These are phyloP conservation scores for Apiotrichum gamsii DNA, from an alignment of 1,284 basidiomycete genomes.

Conservation along the genomic window DNA sequence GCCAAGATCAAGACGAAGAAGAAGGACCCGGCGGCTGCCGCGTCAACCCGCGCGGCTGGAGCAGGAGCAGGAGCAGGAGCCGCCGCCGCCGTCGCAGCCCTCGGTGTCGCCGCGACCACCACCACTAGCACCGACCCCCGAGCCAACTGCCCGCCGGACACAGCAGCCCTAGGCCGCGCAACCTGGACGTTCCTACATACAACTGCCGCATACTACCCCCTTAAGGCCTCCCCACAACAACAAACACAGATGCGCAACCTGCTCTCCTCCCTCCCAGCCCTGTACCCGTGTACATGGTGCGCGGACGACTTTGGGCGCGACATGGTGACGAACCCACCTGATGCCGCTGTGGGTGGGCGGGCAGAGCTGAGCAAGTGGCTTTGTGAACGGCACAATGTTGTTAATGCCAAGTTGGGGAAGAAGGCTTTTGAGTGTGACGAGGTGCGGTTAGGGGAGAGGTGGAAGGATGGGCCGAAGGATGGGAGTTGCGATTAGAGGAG, in stretches of 20 bases:
- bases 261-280: conserved; percentile 63
- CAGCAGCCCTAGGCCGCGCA: conserved; percentile 74
- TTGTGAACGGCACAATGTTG: conserved; percentile 84
- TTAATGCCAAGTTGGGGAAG: conserved; percentile 81
- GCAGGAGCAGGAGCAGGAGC: conserved; percentile 46
- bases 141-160: conserved; percentile 75
- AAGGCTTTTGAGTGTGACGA: conserved; percentile 66
- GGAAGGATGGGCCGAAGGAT: conserved; percentile 83
- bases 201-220: conserved; percentile 88
- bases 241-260: conserved; percentile 74
- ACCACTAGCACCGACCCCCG: too few relatives aligned
- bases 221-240: conserved; percentile 61
- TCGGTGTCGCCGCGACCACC: too few relatives aligned
- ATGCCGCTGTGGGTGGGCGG: conserved; percentile 65
- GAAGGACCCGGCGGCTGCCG: conserved; percentile 17
- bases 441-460: conserved; percentile 66
- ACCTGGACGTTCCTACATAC: conserved; percentile 96
- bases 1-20: conserved; percentile 50
- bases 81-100: conserved; percentile 45
- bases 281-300: conserved; percentile 84
- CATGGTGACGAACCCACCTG: conserved; percentile 62
- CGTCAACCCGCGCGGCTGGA: conserved; percentile 15
- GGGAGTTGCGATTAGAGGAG: conserved; percentile 68
- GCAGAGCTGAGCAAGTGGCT: conserved; percentile 71
- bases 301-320: conserved; percentile 66